Conservation (phyloP, 805 yeast species). For the Kuraishia molischiana region DNA sequence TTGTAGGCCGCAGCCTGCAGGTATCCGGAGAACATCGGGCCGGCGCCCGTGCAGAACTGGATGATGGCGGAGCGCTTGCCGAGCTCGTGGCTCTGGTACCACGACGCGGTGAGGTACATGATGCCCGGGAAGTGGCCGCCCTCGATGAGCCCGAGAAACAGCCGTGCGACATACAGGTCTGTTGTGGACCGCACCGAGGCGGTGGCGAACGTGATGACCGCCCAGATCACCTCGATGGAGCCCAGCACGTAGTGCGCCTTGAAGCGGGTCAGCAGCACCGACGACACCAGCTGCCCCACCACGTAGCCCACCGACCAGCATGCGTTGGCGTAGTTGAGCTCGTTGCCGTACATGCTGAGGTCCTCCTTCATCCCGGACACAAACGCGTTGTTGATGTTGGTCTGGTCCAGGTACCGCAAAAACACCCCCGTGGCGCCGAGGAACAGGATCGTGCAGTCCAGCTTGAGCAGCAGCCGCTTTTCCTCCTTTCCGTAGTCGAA, state of each 20-base stretch:
- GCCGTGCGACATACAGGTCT: conserved; percentile 21
- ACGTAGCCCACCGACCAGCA: conserved; percentile 42
- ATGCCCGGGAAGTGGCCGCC: conserved; percentile 41
- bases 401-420: conserved; percentile 1
- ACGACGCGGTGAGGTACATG: conserved; percentile 30
- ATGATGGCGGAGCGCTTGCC: conserved; percentile 26
- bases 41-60: conserved; percentile 24
- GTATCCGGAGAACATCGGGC: conserved; percentile 27
- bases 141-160: conserved; percentile 33
- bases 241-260: conserved; percentile 36
- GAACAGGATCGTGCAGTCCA: conserved; percentile 23
- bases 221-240: conserved; percentile 34
- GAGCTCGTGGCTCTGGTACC: conserved; percentile 24
- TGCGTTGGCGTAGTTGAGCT: conserved; percentile 33
- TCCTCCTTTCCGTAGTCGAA: conserved; percentile 27
- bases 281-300: conserved; percentile 41
- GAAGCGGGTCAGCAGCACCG: conserved; percentile 28
- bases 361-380: conserved; percentile 53
- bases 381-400: conserved; percentile 56
- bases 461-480: conserved; percentile 21
- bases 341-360: conserved; percentile 46
- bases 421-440: conserved; percentile 19
- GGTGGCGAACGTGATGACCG: conserved; percentile 27
- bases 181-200: conserved; percentile 18
- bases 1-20: conserved; percentile 23